Conservation (phyloP, 2,329 filamentous ascomycete genomes). For the Ophiocordyceps robertsii region DNA sequence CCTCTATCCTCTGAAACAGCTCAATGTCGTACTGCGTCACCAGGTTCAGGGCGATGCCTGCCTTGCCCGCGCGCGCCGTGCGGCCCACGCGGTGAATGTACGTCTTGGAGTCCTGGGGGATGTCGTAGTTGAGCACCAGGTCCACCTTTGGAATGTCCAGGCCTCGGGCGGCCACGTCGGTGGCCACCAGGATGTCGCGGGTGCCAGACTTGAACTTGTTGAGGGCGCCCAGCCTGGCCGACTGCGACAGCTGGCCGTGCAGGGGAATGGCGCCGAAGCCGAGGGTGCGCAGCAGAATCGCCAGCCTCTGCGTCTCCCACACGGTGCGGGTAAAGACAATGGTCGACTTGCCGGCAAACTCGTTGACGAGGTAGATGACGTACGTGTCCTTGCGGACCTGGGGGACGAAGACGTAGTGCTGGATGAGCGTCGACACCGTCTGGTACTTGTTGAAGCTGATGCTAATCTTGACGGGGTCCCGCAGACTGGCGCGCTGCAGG, state of each 20-base stretch:
- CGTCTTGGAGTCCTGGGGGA: constrained; percentile 76
- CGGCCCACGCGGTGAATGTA: constrained; percentile 84
- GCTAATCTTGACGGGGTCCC: constrained; percentile 70
- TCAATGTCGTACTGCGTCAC: constrained; percentile 83
- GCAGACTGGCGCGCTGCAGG: constrained; percentile 76
- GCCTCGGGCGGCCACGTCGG: constrained; percentile 86
- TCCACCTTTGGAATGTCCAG: constrained; percentile 90
- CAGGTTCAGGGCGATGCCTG: constrained; percentile 65
- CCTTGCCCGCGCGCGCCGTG: constrained; percentile 76
- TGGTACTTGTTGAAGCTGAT: constrained; percentile 78
- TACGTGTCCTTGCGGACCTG: constrained; percentile 83
- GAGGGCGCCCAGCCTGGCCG: constrained; percentile 70
- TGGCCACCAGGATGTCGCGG: constrained; percentile 82
- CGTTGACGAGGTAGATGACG: constrained; percentile 73
- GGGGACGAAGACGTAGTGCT: constrained; percentile 77
- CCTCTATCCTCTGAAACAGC: constrained; percentile 69
- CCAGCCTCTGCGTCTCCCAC: constrained; percentile 75
- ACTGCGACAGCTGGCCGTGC: constrained; percentile 84
- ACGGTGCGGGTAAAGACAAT: constrained; percentile 92
- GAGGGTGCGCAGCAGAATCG: constrained; percentile 69
- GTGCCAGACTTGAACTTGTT: constrained; percentile 76
- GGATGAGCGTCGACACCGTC: constrained; percentile 77
- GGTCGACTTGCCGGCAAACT: constrained; percentile 70
- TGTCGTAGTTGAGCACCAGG: constrained; percentile 72
- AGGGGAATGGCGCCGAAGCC: constrained; percentile 86